Percentiles rank a stretch among this genome's conserved stretches.
phyloP scores from a whole-genome alignment of 345 rosid species.

The Arabidopsis thaliana region TAIR10.1 NC_003070.9:3420501-3421000 shows the following conservation, averaged over 20 bases:
- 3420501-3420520: constrained; percentile 5
- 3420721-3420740: constrained; percentile 28
- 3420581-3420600: constrained; percentile 37
- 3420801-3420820: constrained; percentile 30
- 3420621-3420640: background rate
- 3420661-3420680: background rate
- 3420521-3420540: constrained; percentile 37
- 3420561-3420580: constrained; percentile 43
- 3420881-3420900: constrained; percentile 11
- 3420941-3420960: constrained; percentile 46
- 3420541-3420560: constrained; percentile 39
- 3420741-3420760: constrained; percentile 14
- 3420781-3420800: constrained; percentile 33
- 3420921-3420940: constrained; percentile 33
- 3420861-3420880: constrained; percentile 8
- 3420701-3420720: constrained; percentile 18
- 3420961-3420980: constrained; percentile 41
- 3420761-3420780: constrained; percentile 16
- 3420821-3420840: background rate
- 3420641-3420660: background rate
- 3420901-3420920: constrained; percentile 23
- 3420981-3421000: constrained; percentile 36
- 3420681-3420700: constrained; percentile 10
- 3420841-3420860: background rate
- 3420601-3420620: background rate